Conservation (phyloP, 2,329 filamentous ascomycete species). For the Penicillium hesseltinei region DNA sequence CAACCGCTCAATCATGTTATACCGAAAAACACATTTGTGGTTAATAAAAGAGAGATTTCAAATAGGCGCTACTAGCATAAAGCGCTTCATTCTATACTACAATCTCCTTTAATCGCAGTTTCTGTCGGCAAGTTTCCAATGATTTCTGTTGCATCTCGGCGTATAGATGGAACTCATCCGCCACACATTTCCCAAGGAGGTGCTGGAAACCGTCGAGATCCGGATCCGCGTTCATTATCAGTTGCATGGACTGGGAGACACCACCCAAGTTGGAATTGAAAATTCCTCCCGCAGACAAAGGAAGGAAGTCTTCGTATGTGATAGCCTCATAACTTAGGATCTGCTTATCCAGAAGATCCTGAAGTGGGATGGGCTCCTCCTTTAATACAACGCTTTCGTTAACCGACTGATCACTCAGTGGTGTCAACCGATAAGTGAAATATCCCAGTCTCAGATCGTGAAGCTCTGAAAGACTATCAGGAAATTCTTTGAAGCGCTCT, state of each 20-base stretch:
- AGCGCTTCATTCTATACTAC: not conserved
- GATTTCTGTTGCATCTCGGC: constrained; percentile 26
- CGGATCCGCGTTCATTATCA: constrained; percentile 27
- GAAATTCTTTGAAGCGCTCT: constrained; percentile 39
- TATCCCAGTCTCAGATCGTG: constrained; percentile 41
- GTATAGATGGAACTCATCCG: constrained; percentile 31
- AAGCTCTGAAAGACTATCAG: constrained; percentile 45
- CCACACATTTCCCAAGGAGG: constrained; percentile 19
- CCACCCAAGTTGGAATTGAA: constrained; percentile 47
- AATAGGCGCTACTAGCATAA: not conserved
- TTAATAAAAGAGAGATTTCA: not conserved
- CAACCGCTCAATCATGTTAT: no score
- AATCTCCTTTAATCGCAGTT: constrained; percentile 16
- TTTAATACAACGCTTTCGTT: not conserved
- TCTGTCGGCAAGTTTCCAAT: constrained; percentile 22
- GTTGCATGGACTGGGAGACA: constrained; percentile 20
- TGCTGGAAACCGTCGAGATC: constrained; percentile 30
- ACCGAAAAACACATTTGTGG: no score
- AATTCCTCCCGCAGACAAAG: constrained; percentile 54
- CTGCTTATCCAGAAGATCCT: constrained; percentile 34
- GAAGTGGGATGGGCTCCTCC: constrained; percentile 14
- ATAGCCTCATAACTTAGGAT: constrained; percentile 44
- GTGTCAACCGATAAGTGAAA: constrained; percentile 36
- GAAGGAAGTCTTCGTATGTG: constrained; percentile 56
- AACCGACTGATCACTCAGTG: constrained; percentile 2